These are phyloP conservation scores for Vitis hybrid DNA, from an alignment of 177 flowering plant genomes.

Conservation along the genomic window DNA sequence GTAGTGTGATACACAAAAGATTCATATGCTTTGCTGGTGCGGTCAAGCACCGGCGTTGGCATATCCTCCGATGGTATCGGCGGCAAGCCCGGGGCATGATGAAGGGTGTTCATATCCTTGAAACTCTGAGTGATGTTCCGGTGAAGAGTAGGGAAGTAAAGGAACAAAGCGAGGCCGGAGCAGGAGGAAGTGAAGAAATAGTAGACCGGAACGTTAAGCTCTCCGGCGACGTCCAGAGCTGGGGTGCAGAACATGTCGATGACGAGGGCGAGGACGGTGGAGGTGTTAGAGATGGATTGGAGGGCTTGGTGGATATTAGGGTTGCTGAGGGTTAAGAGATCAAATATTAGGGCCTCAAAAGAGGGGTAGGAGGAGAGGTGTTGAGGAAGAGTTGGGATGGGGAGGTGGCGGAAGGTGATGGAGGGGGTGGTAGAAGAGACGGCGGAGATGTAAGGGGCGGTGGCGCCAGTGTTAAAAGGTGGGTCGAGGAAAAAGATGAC, in stretches of 20 bases:
- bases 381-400: constrained; percentile 27
- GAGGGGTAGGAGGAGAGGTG: constrained; percentile 15
- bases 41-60: constrained; percentile 22
- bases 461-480: constrained; percentile 15
- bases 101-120: constrained; percentile 17
- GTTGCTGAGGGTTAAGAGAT: constrained; percentile 22
- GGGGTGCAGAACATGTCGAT: constrained; percentile 50
- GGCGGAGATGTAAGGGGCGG: constrained; percentile 9
- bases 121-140: constrained; percentile 18
- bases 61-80: constrained; percentile 22
- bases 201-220: constrained; percentile 41
- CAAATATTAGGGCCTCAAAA: constrained; percentile 12
- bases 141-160: constrained; percentile 39
- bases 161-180: constrained; percentile 22
- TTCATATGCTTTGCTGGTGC: constrained; percentile 18
- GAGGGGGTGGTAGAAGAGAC: too few species aligned
- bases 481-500: constrained; percentile 27
- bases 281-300: constrained; percentile 24
- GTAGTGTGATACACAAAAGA: constrained; percentile 1
- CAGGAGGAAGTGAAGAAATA: constrained; percentile 42
- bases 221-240: constrained; percentile 17
- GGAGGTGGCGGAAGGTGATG: constrained; percentile 19
- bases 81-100: constrained; percentile 33
- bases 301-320: constrained; percentile 29
- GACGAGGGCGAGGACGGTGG: constrained; percentile 32